These are phyloP conservation scores for Salvia miltiorrhiza DNA, from an alignment of 257 asterid species.

Conservation along the genomic window DNA sequence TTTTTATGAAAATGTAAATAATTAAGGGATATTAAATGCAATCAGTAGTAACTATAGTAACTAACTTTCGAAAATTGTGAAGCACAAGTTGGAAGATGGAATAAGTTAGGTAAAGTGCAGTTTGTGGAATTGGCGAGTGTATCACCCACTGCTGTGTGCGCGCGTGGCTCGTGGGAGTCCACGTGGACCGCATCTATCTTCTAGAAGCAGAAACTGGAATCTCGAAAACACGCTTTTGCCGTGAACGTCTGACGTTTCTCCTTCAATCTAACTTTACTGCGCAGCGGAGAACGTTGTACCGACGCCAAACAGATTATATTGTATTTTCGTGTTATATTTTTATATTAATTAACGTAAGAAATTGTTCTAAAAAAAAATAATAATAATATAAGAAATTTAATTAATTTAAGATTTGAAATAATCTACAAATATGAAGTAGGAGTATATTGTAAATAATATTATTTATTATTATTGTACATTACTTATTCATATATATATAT, in stretches of 20 bases:
- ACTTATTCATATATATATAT: too few relatives aligned
- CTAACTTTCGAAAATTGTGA: not conserved
- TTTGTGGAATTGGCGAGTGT: constrained; percentile 7
- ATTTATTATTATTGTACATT: too few relatives aligned
- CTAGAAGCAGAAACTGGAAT: not conserved
- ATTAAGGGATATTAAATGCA: not conserved
- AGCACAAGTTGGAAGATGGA: constrained; percentile 5
- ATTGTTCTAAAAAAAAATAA: too few relatives aligned
- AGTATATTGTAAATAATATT: too few relatives aligned
- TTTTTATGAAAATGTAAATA: not conserved
- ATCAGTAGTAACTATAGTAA: not conserved
- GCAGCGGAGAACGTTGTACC: not conserved
- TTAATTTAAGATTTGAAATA: too few relatives aligned
- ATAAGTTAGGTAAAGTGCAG: not conserved
- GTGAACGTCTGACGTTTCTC: not conserved
- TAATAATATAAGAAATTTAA: too few relatives aligned
- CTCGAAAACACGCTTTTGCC: not conserved
- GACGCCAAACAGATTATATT: not conserved
- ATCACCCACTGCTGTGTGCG: not conserved
- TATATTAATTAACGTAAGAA: not conserved
- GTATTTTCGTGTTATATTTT: not conserved
- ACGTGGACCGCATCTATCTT: not conserved
- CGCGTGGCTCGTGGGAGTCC: constrained; percentile 17
- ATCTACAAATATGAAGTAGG: too few relatives aligned
- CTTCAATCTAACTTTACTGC: not conserved